Conservation (phyloP, 2,329 filamentous ascomycete species). For the Aaosphaeria arxii region DNA sequence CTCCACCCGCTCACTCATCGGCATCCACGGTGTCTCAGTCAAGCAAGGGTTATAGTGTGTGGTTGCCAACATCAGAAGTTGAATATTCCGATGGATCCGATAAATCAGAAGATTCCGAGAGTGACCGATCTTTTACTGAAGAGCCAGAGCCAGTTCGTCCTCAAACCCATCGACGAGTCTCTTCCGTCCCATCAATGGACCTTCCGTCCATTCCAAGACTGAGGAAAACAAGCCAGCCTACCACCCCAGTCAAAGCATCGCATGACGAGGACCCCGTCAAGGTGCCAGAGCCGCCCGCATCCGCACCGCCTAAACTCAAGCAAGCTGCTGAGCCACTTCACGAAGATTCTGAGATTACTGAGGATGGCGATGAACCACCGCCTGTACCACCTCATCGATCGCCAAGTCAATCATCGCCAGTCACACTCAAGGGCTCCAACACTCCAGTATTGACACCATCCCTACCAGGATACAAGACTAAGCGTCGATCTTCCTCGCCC, state of each 20-base stretch:
- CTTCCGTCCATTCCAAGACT: conserved; percentile 46
- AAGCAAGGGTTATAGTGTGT: conserved; percentile 47
- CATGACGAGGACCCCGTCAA: conserved; percentile 7
- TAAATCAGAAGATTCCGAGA: conserved; percentile 23
- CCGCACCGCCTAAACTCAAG: conserved; percentile 28
- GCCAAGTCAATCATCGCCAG: conserved; percentile 50
- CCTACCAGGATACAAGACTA: conserved; percentile 41
- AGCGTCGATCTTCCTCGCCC: conserved; percentile 82
- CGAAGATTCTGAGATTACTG: conserved; percentile 10
- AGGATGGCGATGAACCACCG: conserved; percentile 29
- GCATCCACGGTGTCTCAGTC: conserved; percentile 20
- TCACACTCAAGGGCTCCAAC: conserved; percentile 42
- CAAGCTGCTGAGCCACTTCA: conserved; percentile 10
- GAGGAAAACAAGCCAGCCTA: conserved; percentile 40
- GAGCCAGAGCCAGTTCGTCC: conserved; percentile 30
- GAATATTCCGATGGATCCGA: conserved; percentile 29
- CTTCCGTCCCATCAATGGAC: conserved; percentile 48
- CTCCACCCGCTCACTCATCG: conserved; percentile 18
- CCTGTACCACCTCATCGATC: conserved; percentile 51
- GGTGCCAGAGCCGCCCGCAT: conserved; percentile 17
- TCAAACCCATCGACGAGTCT: conserved; percentile 41
- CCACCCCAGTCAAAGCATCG: conserved; percentile 25
- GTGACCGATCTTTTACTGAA: conserved; percentile 9
- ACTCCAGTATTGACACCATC: conserved; percentile 50
- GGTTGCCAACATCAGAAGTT: conserved; percentile 44